Base-by-base conservation (phyloP, 805 yeast genomes). In the Saturnispora sanitii region DNA sequence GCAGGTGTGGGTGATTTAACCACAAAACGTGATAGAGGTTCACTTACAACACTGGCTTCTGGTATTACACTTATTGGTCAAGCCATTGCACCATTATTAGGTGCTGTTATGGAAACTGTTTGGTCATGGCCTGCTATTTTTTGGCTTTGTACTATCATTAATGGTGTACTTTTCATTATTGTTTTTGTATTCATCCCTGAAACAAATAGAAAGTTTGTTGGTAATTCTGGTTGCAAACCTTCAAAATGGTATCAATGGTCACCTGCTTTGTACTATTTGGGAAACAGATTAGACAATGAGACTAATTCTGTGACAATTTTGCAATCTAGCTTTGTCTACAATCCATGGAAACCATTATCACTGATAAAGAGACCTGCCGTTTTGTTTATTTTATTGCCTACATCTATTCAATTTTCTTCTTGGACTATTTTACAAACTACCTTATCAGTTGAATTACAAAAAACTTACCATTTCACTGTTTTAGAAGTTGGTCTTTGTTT, bases 1-100 rank as follows among this genome's bases (percentile, higher is more conserved):
- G 92, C 92, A 1, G 68, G 79, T 0, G 72, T 82, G 41, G 90
- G 87, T 8, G 95, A 86, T 60, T 61, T 79, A 19, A 75, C 86
- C 2, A 70, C 77, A 0, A 64, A 79, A 20, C 68, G 65, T 8
- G 76, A 77, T 43, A 68, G 95, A 49, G 95, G 94, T 13, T 71
- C 77, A 2, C 71, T 72, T 48, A 75, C 79, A 33, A 92, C 94
- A 0, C 50, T 78, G 15, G 73, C 75, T 1, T 55, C 74, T 15
- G 90, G 94, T 0, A 63, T 78, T 33, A 75, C 79, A 15, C 66
- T 82, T 25, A 49, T 82, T 6, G 94, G 94, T 2, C 80, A 79
- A 51, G 86, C 85, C 2, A 66, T 85, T 46, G 90, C 94, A 9
- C 85, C 94, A 0, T 61, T 87, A n/a, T 61, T 85, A 18, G 79